Base-by-base conservation (phyloP, 345 rosid species). In the Hirschfeldia incana region DNA sequence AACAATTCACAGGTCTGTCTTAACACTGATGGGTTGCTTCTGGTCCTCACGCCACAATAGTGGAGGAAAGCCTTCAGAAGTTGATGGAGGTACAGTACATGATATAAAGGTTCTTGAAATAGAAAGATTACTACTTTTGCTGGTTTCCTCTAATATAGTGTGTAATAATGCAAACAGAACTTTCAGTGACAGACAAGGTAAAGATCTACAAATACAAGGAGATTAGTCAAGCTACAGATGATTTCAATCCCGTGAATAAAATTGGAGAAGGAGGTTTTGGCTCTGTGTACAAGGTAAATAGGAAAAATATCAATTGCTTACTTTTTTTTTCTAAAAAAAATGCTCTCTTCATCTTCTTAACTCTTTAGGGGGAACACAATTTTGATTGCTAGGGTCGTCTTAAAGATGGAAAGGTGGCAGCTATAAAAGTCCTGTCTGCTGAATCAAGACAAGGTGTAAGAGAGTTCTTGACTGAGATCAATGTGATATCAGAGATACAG, bases 221-320 rank as follows among this genome's bases (percentile, higher is more conserved):
- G 82, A 76, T 94, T 80, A 84, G 84, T 80, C 78, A 67, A 0
- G 97, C 92, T 49, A 92, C 98, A 0, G 89, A 85, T 44, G 95
- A 87, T 84, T 94, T 94, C 79, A 86, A 87, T 77, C 76, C 76
- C 0, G 67, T 55, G 33, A 75, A 87, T 75, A 91, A 94, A 80
- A 91, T 94, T 76, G 98, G 98, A 37, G 98, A 91, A 84, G 98
- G 98, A 42, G 98, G 97, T 36, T 94, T 92, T 67, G 98, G 98
- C 83, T 85, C 89, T 73, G 98, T 94, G 21, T 93, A 88, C 78
- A 90, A 89, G 51, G 51, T 44, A 44, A 39, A 39, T 39, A 8
- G 9, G 3, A 39, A 39, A 8, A 39, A 2, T 2, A 44, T 44
- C 51, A 11, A 11, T 44, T 44, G 51, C 5, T 44, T 12, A 44